phyloP scores from a whole-genome alignment of 164 flowering plant species.

The Magnolia kwangsiensis region DNA sequence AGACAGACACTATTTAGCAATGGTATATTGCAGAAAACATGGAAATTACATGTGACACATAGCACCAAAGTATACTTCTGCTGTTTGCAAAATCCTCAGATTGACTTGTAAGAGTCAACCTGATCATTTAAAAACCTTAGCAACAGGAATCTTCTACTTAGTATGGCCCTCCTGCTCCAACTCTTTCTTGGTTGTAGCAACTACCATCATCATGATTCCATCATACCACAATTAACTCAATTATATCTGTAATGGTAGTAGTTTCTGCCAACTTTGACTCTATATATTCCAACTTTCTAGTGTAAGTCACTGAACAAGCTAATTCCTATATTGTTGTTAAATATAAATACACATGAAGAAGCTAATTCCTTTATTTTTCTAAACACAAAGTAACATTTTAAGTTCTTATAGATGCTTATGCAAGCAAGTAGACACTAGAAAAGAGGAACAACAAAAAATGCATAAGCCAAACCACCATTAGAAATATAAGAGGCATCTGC shows the following conservation, averaged over 20 bases:
- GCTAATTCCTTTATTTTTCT: background rate
- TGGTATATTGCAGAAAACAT: too few species aligned
- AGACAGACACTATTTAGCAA: too few species aligned
- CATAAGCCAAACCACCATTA: background rate
- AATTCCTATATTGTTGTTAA: background rate
- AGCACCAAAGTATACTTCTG: too few species aligned
- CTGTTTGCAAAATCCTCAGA: too few species aligned
- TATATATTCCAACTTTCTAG: background rate
- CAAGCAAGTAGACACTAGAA: background rate
- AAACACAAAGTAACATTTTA: background rate
- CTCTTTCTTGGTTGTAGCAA: background rate
- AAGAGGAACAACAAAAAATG: background rate
- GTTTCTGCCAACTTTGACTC: background rate
- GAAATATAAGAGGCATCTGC: background rate
- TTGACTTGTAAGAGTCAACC: too few species aligned
- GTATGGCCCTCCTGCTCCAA: background rate
- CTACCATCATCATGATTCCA: background rate
- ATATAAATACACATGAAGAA: background rate
- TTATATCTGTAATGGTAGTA: background rate
- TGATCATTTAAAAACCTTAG: too few species aligned
- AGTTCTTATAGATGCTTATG: background rate
- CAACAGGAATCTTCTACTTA: too few species aligned
- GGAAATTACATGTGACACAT: too few species aligned
- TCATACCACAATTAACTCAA: background rate
- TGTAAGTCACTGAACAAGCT: background rate